phyloP scores from a whole-genome alignment of 2,329 filamentous ascomycete genomes.

The Coniella lustricola region DNA sequence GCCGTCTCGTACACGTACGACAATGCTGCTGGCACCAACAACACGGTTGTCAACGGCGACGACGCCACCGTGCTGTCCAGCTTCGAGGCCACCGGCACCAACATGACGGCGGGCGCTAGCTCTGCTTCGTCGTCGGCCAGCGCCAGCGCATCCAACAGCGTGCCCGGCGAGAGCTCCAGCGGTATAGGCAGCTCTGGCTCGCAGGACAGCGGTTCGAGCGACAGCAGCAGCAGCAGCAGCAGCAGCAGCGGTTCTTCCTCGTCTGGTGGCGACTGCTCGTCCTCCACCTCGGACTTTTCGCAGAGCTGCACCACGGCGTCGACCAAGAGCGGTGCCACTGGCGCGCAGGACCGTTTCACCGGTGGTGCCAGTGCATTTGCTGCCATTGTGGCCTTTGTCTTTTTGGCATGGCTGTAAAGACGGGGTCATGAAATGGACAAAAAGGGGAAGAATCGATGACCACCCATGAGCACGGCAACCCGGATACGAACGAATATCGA shows the following conservation, averaged over 20 bases:
- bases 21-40: constrained; percentile 58
- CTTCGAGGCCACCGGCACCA: constrained; percentile 70
- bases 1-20: constrained; percentile 72
- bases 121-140: constrained; percentile 16
- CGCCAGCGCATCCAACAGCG: constrained; percentile 19
- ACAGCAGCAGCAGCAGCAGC: constrained; percentile 18
- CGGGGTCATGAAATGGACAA: neutral
- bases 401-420: constrained; percentile 25
- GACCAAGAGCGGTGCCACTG: constrained; percentile 25
- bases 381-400: constrained; percentile 28
- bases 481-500: neutral
- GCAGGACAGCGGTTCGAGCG: constrained; percentile 18
- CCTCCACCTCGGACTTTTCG: constrained; percentile 23
- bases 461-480: neutral
- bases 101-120: constrained; percentile 51
- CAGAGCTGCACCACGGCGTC: constrained; percentile 27
- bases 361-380: constrained; percentile 31
- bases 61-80: constrained; percentile 71
- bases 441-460: no score
- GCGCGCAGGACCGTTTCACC: constrained; percentile 22
- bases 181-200: constrained; percentile 19
- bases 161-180: constrained; percentile 24
- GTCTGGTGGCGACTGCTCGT: constrained; percentile 6
- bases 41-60: constrained; percentile 69
- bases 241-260: neutral